These are phyloP conservation scores for Bipolaris oryzae DNA, from an alignment of 2,329 filamentous ascomycete species.

Conservation along the genomic window DNA sequence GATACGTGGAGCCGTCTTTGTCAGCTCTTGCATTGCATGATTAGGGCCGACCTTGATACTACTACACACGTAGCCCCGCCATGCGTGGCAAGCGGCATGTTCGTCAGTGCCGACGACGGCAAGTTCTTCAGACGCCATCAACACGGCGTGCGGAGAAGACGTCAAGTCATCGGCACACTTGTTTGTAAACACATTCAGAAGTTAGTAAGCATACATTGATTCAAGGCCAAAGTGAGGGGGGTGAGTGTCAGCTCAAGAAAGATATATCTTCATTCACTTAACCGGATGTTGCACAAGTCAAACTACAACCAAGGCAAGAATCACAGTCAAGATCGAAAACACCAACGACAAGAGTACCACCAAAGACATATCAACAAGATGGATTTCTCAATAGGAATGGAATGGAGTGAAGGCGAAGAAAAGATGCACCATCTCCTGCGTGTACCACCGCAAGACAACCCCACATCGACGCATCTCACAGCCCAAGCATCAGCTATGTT, in stretches of 20 bases:
- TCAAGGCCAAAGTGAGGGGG: not conserved
- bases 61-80: not conserved
- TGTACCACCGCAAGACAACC: slow-evolving; percentile 66
- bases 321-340: not conserved
- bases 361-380: slow-evolving; percentile 30
- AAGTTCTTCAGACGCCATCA: not conserved
- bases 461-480: slow-evolving; percentile 68
- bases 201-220: not conserved
- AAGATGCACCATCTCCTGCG: slow-evolving; percentile 68
- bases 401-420: slow-evolving; percentile 71
- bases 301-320: not conserved
- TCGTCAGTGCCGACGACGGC: slow-evolving; percentile 1
- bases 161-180: not conserved
- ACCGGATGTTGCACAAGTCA: not conserved
- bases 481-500: slow-evolving; percentile 66
- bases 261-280: not conserved
- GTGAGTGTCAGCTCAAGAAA: not conserved
- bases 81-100: not conserved
- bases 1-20: not conserved
- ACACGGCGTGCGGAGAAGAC: slow-evolving; percentile 1
- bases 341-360: not conserved
- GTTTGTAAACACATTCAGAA: not conserved
- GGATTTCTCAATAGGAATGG: slow-evolving; percentile 53
- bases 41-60: no score
- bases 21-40: not conserved